Evolutionary conservation across 371 early-diverging fungal genomes (phyloP).

Genomic region (Parasitella parasitica): DNA sequence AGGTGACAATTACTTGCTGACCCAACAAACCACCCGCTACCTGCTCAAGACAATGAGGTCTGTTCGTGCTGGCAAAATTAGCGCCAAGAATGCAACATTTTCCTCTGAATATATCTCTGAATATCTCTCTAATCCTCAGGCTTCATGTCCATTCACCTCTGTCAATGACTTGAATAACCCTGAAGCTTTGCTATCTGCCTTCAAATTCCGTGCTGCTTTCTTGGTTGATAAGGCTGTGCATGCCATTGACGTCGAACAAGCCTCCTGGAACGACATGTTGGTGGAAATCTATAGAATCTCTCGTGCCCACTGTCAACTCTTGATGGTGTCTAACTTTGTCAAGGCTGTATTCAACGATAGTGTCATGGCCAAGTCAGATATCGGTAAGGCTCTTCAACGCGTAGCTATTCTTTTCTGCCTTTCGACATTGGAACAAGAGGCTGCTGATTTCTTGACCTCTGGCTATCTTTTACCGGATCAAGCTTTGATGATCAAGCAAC

Average conservation of each 20-base stretch:
- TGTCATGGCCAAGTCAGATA: not conserved
- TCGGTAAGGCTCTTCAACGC: conserved; percentile 12
- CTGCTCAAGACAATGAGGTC: conserved; percentile 56
- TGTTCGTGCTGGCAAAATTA: conserved; percentile 36
- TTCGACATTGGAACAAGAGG: conserved; percentile 61
- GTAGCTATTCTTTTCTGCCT: conserved; percentile 44
- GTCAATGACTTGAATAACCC: conserved; percentile 32
- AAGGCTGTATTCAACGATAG: conserved; percentile 39
- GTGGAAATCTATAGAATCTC: conserved; percentile 59
- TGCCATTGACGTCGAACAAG: conserved; percentile 35
- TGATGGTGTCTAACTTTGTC: conserved; percentile 62
- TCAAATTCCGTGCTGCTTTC: conserved; percentile 42
- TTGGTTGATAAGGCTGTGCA: conserved; percentile 39
- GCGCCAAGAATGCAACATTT: conserved; percentile 37
- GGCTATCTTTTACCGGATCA: conserved; percentile 55
- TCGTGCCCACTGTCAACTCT: conserved; percentile 67
- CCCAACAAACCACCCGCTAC: conserved; percentile 79
- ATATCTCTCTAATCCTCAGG: conserved; percentile 45
- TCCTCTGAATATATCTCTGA: conserved; percentile 41
- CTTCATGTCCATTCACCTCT: conserved; percentile 40
- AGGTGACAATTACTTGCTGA: conserved; percentile 82
- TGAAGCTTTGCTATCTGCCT: conserved; percentile 34
- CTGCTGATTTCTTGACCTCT: conserved; percentile 62
- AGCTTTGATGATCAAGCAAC: conserved; percentile 45
- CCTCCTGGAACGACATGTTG: conserved; percentile 51